Evolutionary conservation across 2,329 filamentous ascomycete genomes (phyloP), one percentile per base, ranked within the genome.

Genomic region (Aureobasidium sp.): DNA sequence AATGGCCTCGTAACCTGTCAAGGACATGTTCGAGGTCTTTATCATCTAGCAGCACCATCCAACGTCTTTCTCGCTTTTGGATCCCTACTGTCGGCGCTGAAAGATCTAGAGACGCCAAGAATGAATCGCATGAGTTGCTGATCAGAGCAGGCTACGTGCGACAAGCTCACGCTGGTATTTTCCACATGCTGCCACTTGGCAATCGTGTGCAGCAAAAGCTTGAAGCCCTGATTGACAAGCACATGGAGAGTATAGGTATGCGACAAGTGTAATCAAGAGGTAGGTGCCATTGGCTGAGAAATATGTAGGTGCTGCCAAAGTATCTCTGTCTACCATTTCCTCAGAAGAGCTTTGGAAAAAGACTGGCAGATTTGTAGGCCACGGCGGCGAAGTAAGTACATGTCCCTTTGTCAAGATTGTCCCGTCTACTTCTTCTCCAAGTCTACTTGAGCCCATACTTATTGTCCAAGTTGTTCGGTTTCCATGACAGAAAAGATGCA

Each of bases 151-250:
- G 79, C 45, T 80, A 77, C 64, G 66, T 81, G 9, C 75, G 79
- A 47, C 76, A 77, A 85, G 87, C 91, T 22, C 89, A 96, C 71
- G 85, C 92, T 8, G 94, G 94, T 31, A 85, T 97, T 39, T 99
- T 97, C 69, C 94, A 99, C 70, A 82, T 96, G 71, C 81, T 99
- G 1, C 94, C 94, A 0, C 77, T 99, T 0, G 94, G 94, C 0
- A 80, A 91, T 34, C 84, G 91, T 31, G 90, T 97, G 0, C 91
- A 96, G 70, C 84, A 91, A 57, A 99, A 97, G 74, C 79, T 97
- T 34, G 91, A 97, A 71, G 77, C 77, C 12, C 77, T 97, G 12
- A 88, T 99, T 67, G 92, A 97, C 71, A 90, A 88, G 71, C 86
- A 97, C 72, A 99, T 99, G 94, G 79, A 80, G 58, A 82, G 81